Percentiles rank a stretch among this genome's conserved stretches.
These are phyloP conservation scores for Torulaspora globosa DNA, from an alignment of 1,139 yeast species.

Conservation along the genomic window DNA sequence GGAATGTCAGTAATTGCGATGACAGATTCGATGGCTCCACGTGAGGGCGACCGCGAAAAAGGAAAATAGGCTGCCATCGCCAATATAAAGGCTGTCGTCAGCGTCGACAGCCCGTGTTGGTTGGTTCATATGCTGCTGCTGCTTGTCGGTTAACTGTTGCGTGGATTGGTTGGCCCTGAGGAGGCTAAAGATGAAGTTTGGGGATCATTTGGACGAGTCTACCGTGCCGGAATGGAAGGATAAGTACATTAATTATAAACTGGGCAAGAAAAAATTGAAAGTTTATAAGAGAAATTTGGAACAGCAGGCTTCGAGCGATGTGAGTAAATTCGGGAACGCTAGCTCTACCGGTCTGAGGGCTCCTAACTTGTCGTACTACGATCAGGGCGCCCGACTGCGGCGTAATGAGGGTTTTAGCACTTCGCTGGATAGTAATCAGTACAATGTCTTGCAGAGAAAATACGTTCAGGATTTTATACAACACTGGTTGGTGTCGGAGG, in stretches of 20 bases:
- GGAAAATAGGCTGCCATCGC: constrained; percentile 5
- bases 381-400: constrained; percentile 8
- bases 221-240: constrained; percentile 84
- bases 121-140: too few relatives aligned
- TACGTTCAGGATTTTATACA: constrained; percentile 33
- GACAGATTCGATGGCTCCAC: neutral
- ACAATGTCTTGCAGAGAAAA: constrained; percentile 21
- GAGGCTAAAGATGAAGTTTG: constrained; percentile 49
- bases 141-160: too few relatives aligned
- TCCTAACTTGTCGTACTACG: constrained; percentile 2
- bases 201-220: constrained; percentile 54
- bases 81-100: neutral
- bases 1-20: constrained; percentile 1
- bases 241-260: constrained; percentile 73
- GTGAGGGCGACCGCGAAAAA: constrained; percentile 3
- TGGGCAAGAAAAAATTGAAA: constrained; percentile 57
- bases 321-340: constrained; percentile 4
- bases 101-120: neutral
- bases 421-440: neutral
- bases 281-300: constrained; percentile 19
- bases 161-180: neutral
- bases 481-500: constrained; percentile 33
- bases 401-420: constrained; percentile 2
- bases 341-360: constrained; percentile 2
- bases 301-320: constrained; percentile 8